phyloP scores from a whole-genome alignment of 768 basidiomycete species.

The Amanita pallidorosea region DNA sequence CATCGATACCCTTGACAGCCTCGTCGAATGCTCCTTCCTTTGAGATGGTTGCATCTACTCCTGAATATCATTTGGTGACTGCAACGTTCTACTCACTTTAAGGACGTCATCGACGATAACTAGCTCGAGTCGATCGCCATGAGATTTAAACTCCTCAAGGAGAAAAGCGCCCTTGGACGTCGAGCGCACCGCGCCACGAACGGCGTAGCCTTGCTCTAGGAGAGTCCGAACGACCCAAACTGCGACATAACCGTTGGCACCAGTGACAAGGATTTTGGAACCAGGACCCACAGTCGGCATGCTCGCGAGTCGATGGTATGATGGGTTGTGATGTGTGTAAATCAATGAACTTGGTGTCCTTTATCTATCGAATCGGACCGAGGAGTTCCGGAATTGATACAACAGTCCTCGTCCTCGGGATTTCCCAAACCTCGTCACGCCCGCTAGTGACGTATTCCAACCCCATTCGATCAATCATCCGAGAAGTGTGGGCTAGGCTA shows the following conservation, averaged over 20 bases:
- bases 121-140: conserved; percentile 49
- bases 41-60: neutral
- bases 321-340: too few relatives aligned
- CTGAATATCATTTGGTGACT: too few relatives aligned
- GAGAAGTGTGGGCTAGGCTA: too few relatives aligned
- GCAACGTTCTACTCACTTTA: conserved; percentile 12
- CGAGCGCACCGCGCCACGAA: conserved; percentile 61
- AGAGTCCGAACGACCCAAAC: conserved; percentile 44
- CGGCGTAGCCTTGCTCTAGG: conserved; percentile 50
- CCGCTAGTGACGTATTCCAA: too few relatives aligned
- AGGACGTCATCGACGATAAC: conserved; percentile 62
- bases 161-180: conserved; percentile 47
- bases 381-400: too few relatives aligned
- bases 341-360: too few relatives aligned
- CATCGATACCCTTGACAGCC: conserved; percentile 67
- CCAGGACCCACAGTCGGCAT: conserved; percentile 22
- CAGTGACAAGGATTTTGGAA: conserved; percentile 22
- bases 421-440: too few relatives aligned
- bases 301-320: too few relatives aligned
- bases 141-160: conserved; percentile 36
- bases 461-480: too few relatives aligned
- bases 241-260: conserved; percentile 35
- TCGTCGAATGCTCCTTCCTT: conserved; percentile 69
- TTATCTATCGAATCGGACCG: too few relatives aligned
- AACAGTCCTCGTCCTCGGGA: too few relatives aligned